Base-by-base conservation (phyloP, 1,139 yeast genomes). In the Candida dubliniensis region DNA sequence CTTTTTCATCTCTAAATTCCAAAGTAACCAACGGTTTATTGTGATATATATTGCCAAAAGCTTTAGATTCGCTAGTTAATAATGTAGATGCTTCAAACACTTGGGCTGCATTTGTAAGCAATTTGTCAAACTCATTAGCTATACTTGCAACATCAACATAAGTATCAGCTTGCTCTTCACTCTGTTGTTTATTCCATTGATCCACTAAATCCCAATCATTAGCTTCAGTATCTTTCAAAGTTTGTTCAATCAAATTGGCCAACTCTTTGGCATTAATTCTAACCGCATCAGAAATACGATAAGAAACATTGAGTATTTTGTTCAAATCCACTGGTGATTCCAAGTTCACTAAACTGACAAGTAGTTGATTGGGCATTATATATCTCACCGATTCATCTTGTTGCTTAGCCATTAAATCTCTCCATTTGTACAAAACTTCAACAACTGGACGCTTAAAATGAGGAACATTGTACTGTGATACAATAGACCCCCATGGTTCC, bases 351-450 rank as follows among this genome's bases (percentile, higher is more conserved):
- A 93, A 64, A 1, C 84, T 75, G 0, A 85, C 84, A 41, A 93
- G 61, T 8, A 85, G 63, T 56, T 86, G 95, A 58, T 89, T 90
- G 4, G 96, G 82, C 93, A 91, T 84, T 8, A 93, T 70, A 56
- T 70, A 93, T 50, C 96, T 71, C 1, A 85, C 81, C 1, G 96
- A 87, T 62, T 95, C 99, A 59, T 95, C 99, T 40, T 78, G 75
- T 36, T 69, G 57, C 48, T 95, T 76, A 1, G 98, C 98, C 32
- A 76, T 58, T 2, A 54, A 47, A 59, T 95, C 98, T 60, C 99
- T 78, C 98, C 98, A 93, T 34, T 79, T 74, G 56, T 79, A 88
- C 24, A 95, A 67, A 1, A 70, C 79, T 47, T 76, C 79, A 11
- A 89, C 74, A 11, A 88, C 62, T 0, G 77, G 77, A 42, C 76